phyloP scores from a whole-genome alignment of 805 yeast species.

The Aciculoconidium aculeatum region DNA sequence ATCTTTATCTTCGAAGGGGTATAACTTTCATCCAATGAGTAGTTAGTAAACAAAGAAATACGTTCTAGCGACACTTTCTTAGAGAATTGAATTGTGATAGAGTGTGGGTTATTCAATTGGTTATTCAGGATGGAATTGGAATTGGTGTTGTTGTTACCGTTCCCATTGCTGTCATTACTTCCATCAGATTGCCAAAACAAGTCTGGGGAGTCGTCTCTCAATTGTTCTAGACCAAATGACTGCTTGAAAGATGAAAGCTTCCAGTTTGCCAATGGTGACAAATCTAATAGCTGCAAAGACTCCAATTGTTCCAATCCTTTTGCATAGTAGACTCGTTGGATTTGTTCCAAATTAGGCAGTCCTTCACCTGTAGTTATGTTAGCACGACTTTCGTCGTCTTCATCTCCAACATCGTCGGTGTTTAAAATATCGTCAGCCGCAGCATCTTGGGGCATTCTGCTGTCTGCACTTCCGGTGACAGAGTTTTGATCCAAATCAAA shows the following conservation, averaged over 20 bases:
- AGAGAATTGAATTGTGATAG: constrained; percentile 70
- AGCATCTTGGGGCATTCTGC: constrained; percentile 4
- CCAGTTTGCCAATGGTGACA: constrained; percentile 83
- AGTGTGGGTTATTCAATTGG: constrained; percentile 67
- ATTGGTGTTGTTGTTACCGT: constrained; percentile 13
- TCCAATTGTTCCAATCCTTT: constrained; percentile 54
- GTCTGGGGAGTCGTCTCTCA: constrained; percentile 67
- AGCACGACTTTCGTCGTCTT: constrained; percentile 6
- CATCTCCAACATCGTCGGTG: constrained; percentile 11
- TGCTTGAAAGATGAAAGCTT: constrained; percentile 68
- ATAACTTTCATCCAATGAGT: constrained; percentile 77
- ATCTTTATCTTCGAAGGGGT: constrained; percentile 72
- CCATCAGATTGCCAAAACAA: constrained; percentile 96
- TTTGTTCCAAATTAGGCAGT: constrained; percentile 36
- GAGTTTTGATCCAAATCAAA: constrained; percentile 11
- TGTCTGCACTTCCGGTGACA: constrained; percentile 5
- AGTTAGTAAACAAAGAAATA: constrained; percentile 67
- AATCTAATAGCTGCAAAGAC: constrained; percentile 56
- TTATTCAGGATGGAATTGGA: constrained; percentile 22
- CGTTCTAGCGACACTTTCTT: constrained; percentile 66
- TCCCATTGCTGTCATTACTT: constrained; percentile 25
- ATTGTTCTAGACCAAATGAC: constrained; percentile 65
- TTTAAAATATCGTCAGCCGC: constrained; percentile 8
- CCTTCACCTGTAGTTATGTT: constrained; percentile 12
- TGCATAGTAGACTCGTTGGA: constrained; percentile 33